Base-by-base conservation (phyloP, 495 filamentous ascomycete species). In the Penicillium mononematosum region DNA sequence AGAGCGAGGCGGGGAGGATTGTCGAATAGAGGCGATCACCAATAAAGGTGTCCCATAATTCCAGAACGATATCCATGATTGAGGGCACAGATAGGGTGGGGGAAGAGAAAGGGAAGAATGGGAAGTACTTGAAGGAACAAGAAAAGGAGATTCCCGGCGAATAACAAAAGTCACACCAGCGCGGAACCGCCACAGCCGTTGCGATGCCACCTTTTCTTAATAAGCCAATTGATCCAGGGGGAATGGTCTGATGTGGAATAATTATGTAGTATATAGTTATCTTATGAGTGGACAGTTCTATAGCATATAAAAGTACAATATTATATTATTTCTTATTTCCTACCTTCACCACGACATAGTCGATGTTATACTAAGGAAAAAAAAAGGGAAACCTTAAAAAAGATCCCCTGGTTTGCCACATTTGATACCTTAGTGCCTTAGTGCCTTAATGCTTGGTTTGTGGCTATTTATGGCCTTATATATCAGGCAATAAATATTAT, bases 21-120 rank as follows among this genome's bases (percentile, higher is more conserved):
- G 72, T 71, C 45, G 93, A 86, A 70, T 96, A 98, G 53, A 90
- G 60, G 63, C 84, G 82, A 76, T 98, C 93, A 74, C 86, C 88
- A 59, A 93, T 63, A 72, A 88, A 89, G 72, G 85, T 92, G 74
- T 98, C 94, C 73, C 81, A 83, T 62, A 92, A 51, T 72, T 96
- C 90, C 58, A 98, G 85, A 31, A 92, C 83, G 76, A 96, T 83
- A 83, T 98, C 93, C 93, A 98, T 97, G 60, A 73, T 58, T 46
- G 16, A 20, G 24, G 10, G 9, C 50, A 53, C 50, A 29, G 50
- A 53, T 44, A 27, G 1, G 29, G 34, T 25, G 16, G 53, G 22
- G 39, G 11, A 38, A 48, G 39, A 45, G 52, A n/a, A 48, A 41
- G 36, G 14, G 25, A 34, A 41, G 36, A 31, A 39, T 36, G 47